phyloP scores from a whole-genome alignment of 2,329 filamentous ascomycete genomes.

The Trichoderma brevicompactum region DNA sequence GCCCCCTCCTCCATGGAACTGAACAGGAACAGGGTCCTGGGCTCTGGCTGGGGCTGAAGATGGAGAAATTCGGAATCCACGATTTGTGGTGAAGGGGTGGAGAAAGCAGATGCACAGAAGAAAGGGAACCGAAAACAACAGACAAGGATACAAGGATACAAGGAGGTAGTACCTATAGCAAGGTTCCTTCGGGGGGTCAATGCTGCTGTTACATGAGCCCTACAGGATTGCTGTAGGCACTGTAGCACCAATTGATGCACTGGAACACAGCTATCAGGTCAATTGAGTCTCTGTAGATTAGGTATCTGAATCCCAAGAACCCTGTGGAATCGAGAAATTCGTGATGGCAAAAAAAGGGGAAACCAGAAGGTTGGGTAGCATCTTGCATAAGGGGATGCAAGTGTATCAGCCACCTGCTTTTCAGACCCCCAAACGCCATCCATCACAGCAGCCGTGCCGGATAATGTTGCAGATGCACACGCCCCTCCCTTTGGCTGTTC shows the following conservation, averaged over 20 bases:
- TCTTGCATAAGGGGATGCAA: neutral
- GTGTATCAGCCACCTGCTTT: neutral
- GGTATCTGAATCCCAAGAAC: neutral
- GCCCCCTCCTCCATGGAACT: neutral
- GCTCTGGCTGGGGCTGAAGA: slow-evolving; percentile 6
- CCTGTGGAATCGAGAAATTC: neutral
- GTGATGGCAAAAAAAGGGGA: neutral
- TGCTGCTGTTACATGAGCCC: slow-evolving; percentile 11
- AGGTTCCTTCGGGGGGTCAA: neutral
- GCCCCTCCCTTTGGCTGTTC: neutral
- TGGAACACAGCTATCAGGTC: neutral
- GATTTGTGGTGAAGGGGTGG: slow-evolving; percentile 5
- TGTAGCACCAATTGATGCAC: neutral
- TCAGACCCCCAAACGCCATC: neutral
- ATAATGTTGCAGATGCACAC: slow-evolving; percentile 14
- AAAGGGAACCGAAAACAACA: neutral
- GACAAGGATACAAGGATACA: neutral
- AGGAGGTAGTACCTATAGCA: neutral
- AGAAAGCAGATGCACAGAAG: neutral
- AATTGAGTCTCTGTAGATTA: neutral
- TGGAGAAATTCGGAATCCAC: neutral
- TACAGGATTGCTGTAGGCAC: neutral
- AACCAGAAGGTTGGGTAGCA: neutral
- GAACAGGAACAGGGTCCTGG: neutral
- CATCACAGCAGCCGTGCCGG: neutral